A percentile compares a stretch with the other conserved stretches of the same genome.
These are phyloP conservation scores for Saccharum officinarum DNA, from an alignment of 176 grass and related monocot genomes.

Conservation along the genomic window DNA sequence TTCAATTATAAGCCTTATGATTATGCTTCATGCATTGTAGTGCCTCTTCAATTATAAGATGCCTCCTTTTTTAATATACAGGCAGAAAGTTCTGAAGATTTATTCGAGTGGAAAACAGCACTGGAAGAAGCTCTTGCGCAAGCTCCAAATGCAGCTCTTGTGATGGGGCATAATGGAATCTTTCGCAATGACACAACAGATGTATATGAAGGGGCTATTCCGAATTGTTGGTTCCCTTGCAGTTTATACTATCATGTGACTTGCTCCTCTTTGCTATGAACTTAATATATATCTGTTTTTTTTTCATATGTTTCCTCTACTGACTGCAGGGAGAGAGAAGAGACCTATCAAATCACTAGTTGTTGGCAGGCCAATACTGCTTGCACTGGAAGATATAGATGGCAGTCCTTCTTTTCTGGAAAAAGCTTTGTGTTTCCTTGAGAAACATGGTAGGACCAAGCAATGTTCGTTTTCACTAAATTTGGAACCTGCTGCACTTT, in stretches of 20 bases:
- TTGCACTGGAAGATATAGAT: slow-evolving; percentile 99
- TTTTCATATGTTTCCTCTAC: slow-evolving; percentile 44
- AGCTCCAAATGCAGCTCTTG: slow-evolving; percentile 99
- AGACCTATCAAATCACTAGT: slow-evolving; percentile 80
- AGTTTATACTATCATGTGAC: slow-evolving; percentile 26
- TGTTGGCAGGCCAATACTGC: slow-evolving; percentile 95
- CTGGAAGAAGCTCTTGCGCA: slow-evolving; percentile 96
- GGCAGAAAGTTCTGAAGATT: slow-evolving; percentile 94
- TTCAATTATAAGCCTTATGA: slow-evolving; percentile 22
- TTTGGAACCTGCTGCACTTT: slow-evolving; percentile 20
- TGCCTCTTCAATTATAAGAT: slow-evolving; percentile 3
- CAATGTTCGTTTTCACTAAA: slow-evolving; percentile 1
- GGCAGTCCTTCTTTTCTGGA: slow-evolving; percentile 98
- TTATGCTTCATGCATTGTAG: slow-evolving; percentile 28
- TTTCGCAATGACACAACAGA: slow-evolving; percentile 90
- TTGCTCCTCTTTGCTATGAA: neutral
- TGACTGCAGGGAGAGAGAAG: slow-evolving; percentile 87
- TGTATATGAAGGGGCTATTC: slow-evolving; percentile 84
- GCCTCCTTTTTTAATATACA: slow-evolving; percentile 31
- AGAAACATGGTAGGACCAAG: slow-evolving; percentile 80
- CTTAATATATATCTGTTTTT: slow-evolving; percentile 15
- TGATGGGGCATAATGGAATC: slow-evolving; percentile 99
- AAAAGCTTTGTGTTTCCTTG: slow-evolving; percentile 95
- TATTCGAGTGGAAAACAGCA: slow-evolving; percentile 98
- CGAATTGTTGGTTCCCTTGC: slow-evolving; percentile 67